phyloP scores from a whole-genome alignment of 2,329 filamentous ascomycete species.

The Chaetomium sp. region DNA sequence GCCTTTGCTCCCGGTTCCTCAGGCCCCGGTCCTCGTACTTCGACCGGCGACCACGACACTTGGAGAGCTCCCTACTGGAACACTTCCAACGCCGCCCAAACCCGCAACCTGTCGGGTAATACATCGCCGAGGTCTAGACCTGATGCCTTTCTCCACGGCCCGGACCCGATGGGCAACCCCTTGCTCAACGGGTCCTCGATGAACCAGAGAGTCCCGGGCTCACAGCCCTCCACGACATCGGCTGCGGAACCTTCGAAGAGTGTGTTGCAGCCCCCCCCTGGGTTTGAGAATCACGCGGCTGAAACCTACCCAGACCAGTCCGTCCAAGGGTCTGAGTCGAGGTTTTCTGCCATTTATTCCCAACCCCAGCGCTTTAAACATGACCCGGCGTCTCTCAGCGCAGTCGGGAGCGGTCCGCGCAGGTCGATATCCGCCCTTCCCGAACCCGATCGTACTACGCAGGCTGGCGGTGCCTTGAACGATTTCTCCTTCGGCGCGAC shows the following conservation, averaged over 20 bases:
- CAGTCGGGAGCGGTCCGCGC: slow-evolving; percentile 39
- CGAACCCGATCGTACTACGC: slow-evolving; percentile 32
- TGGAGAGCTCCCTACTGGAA: slow-evolving; percentile 55
- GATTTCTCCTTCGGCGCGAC: slow-evolving; percentile 29
- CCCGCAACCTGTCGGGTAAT: slow-evolving; percentile 42
- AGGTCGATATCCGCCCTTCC: slow-evolving; percentile 51
- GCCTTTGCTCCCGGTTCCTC: slow-evolving; percentile 48
- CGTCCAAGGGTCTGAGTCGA: background rate
- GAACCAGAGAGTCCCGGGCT: slow-evolving; percentile 19
- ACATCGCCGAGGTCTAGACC: slow-evolving; percentile 55
- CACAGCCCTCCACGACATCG: slow-evolving; percentile 32
- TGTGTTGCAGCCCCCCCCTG: slow-evolving; percentile 33
- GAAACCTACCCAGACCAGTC: slow-evolving; percentile 29
- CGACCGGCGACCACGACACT: slow-evolving; percentile 61
- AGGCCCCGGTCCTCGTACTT: slow-evolving; percentile 62
- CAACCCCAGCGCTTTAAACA: too few species aligned
- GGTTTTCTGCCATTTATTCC: too few species aligned
- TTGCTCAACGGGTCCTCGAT: slow-evolving; percentile 28
- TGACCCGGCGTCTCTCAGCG: slow-evolving; percentile 33
- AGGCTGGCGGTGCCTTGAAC: slow-evolving; percentile 26
- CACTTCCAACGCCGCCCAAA: slow-evolving; percentile 40
- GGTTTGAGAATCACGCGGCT: slow-evolving; percentile 34
- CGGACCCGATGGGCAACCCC: slow-evolving; percentile 33
- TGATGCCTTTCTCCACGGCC: slow-evolving; percentile 35
- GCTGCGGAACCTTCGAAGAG: slow-evolving; percentile 41